Conservation (phyloP, 306 rosid species). For the Dalbergia cochinchinensis region DNA sequence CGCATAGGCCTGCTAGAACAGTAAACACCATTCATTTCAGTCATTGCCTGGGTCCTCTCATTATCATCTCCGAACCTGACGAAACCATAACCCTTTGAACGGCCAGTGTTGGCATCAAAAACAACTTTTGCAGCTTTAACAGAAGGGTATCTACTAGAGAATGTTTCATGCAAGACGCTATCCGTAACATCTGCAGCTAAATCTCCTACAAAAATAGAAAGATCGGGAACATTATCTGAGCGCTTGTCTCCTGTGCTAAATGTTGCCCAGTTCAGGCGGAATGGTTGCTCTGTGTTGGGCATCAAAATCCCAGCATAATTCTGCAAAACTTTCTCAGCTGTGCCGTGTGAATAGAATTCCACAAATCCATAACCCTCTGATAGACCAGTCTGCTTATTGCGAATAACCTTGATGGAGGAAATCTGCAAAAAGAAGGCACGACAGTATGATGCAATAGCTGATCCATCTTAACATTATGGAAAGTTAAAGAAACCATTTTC, state of each 20-base stretch:
- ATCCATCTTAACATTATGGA: neutral
- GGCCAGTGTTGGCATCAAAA: slow-evolving; percentile 92
- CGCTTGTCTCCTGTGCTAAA: slow-evolving; percentile 91
- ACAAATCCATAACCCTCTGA: slow-evolving; percentile 98
- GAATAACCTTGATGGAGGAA: slow-evolving; percentile 82
- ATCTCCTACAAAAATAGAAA: slow-evolving; percentile 96
- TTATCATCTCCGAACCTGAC: slow-evolving; percentile 94
- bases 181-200: slow-evolving; percentile 95
- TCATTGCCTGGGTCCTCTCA: slow-evolving; percentile 86
- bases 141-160: slow-evolving; percentile 81
- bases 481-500: slow-evolving; percentile 8
- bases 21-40: slow-evolving; percentile 86
- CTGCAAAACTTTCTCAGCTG: slow-evolving; percentile 88
- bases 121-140: slow-evolving; percentile 97
- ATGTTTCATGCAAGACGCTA: slow-evolving; percentile 78
- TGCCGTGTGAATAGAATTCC: slow-evolving; percentile 76
- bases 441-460: slow-evolving; percentile 5
- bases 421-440: slow-evolving; percentile 59
- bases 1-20: slow-evolving; percentile 98
- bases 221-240: slow-evolving; percentile 87
- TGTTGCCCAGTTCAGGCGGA: slow-evolving; percentile 96
- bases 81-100: slow-evolving; percentile 97
- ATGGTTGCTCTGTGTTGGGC: slow-evolving; percentile 91
- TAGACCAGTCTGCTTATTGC: slow-evolving; percentile 86
- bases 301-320: slow-evolving; percentile 69